phyloP scores from a whole-genome alignment of 169 alveolate genomes.

The Eimeria brunetti region DNA sequence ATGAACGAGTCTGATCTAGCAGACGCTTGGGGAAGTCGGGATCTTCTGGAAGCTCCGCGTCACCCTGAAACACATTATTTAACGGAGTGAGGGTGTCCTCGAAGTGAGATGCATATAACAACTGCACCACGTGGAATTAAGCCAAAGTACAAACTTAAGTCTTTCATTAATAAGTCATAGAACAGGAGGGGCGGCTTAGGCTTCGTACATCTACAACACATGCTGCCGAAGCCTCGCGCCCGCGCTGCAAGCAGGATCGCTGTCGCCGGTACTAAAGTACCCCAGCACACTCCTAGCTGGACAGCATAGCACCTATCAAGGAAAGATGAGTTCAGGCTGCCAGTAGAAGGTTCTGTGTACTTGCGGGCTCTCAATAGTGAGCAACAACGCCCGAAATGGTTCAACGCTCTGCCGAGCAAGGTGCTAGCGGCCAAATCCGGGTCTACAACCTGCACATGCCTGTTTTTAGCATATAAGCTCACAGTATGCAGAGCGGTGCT shows the following conservation, averaged over 20 bases:
- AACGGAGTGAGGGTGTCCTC: neutral
- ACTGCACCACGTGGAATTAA: neutral
- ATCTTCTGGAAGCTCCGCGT: slow-evolving; percentile 86
- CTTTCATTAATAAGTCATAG: too few species aligned
- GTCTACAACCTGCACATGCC: neutral
- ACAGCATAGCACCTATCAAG: neutral
- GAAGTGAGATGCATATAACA: neutral
- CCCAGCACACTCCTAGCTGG: neutral
- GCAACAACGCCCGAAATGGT: neutral
- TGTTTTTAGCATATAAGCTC: neutral
- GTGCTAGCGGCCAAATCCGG: neutral
- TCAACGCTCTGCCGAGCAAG: neutral
- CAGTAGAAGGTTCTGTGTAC: neutral
- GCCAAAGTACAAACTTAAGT: neutral
- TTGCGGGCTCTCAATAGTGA: neutral
- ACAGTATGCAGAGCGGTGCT: neutral
- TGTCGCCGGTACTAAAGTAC: neutral
- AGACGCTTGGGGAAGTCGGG: slow-evolving; percentile 85
- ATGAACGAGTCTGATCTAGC: slow-evolving; percentile 82
- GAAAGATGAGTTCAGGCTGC: neutral
- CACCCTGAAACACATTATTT: slow-evolving; percentile 78
- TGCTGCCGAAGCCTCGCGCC: neutral
- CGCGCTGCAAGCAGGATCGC: neutral
- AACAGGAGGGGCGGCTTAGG: neutral
- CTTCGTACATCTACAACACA: neutral